Percentiles rank a stretch among this genome's conserved stretches.
phyloP scores from a whole-genome alignment of 164 flowering plant species.

The Nelumbo lutea region DNA sequence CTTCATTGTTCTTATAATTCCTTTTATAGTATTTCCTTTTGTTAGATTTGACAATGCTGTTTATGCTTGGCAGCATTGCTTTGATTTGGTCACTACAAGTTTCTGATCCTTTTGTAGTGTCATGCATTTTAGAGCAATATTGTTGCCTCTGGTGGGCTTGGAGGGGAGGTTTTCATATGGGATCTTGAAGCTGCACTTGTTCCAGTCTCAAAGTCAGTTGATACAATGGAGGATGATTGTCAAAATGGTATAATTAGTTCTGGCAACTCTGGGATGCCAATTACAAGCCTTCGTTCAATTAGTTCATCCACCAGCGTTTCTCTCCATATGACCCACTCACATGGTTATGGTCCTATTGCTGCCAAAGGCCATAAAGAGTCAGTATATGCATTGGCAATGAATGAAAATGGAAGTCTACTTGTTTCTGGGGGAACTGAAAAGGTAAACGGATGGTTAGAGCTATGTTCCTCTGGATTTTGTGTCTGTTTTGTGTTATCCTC shows the following conservation, averaged over 20 bases:
- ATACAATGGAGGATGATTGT: constrained; percentile 60
- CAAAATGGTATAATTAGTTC: constrained; percentile 60
- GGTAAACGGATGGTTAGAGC: constrained; percentile 39
- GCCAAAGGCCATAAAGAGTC: constrained; percentile 99
- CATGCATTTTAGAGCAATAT: constrained; percentile 84
- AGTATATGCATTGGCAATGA: constrained; percentile 94
- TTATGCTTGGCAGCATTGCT: not conserved
- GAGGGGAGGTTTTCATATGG: constrained; percentile 97
- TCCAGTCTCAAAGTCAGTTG: constrained; percentile 62
- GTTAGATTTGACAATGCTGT: constrained; percentile 9
- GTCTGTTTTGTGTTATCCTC: not conserved
- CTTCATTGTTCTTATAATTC: not conserved
- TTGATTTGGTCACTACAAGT: constrained; percentile 18
- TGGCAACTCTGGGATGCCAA: constrained; percentile 42
- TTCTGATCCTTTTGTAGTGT: constrained; percentile 64
- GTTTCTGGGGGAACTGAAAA: constrained; percentile 99
- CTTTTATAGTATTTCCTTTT: not conserved
- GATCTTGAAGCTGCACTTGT: constrained; percentile 88
- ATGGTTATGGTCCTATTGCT: constrained; percentile 68
- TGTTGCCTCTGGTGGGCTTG: constrained; percentile 99
- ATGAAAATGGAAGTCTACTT: constrained; percentile 81
- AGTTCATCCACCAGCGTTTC: constrained; percentile 77
- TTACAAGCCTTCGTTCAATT: constrained; percentile 63
- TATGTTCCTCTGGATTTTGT: not conserved
- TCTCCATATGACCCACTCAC: constrained; percentile 55